Conservation (phyloP, 495 filamentous ascomycete species). For the Chaetomium cochliodes region DNA sequence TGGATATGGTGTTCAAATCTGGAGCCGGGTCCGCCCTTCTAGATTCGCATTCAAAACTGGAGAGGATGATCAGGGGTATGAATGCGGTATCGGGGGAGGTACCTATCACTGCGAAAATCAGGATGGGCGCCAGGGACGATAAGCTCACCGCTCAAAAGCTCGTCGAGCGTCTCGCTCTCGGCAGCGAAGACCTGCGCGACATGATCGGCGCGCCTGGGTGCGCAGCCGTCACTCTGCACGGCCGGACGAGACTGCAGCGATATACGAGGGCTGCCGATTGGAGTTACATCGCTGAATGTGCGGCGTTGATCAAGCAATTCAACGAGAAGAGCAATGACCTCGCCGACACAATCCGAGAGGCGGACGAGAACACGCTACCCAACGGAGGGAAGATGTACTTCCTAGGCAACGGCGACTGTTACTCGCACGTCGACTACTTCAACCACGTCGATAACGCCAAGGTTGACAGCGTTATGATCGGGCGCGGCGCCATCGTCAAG, state of each 20-base stretch:
- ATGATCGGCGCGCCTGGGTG: conserved; percentile 69
- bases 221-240: conserved; percentile 91
- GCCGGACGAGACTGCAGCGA: conserved; percentile 87
- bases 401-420: conserved; percentile 94
- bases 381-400: conserved; percentile 75
- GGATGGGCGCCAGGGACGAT: conserved; percentile 82
- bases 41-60: conserved; percentile 75
- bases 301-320: conserved; percentile 75
- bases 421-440: conserved; percentile 85
- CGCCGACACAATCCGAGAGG: conserved; percentile 72
- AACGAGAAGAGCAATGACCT: conserved; percentile 61
- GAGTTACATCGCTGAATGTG: conserved; percentile 87
- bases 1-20: conserved; percentile 82
- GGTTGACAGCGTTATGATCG: conserved; percentile 90
- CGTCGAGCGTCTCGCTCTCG: conserved; percentile 77
- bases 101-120: conserved; percentile 90
- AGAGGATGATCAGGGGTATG: conserved; percentile 93
- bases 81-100: conserved; percentile 83
- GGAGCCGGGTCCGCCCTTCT: conserved; percentile 95
- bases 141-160: conserved; percentile 77
- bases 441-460: conserved; percentile 69
- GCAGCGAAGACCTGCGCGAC: conserved; percentile 63
- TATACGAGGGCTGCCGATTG: conserved; percentile 90
- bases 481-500: conserved; percentile 87
- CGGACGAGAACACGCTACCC: conserved; percentile 62